A percentile compares a stretch with the other conserved stretches of the same genome.
Conservation (phyloP, 106 monocot species). For the Iris macrosiphon region DNA sequence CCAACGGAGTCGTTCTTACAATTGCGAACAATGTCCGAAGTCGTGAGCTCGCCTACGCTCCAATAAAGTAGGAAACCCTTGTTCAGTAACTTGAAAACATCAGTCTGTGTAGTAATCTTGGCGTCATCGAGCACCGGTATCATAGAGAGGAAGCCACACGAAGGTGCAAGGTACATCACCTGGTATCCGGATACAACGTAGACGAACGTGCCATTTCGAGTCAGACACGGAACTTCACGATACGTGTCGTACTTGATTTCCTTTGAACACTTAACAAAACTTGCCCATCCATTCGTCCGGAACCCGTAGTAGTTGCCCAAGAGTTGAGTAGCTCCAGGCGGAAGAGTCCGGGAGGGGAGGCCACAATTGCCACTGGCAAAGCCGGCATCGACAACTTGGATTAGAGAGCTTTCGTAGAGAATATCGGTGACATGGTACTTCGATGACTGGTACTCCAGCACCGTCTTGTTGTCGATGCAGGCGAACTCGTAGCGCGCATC, state of each 20-base stretch:
- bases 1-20: not conserved
- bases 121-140: not conserved
- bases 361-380: not conserved
- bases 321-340: not conserved
- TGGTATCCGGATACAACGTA: not conserved
- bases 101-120: not conserved
- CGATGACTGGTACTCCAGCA: not conserved
- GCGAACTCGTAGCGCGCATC: constrained; percentile 1
- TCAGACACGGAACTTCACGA: not conserved
- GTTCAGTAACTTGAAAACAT: not conserved
- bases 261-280: not conserved
- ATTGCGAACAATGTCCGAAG: not conserved
- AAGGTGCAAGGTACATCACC: not conserved
- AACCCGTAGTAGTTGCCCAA: not conserved
- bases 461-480: not conserved
- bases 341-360: not conserved
- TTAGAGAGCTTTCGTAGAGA: not conserved
- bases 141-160: constrained; percentile 5
- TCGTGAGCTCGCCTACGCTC: not conserved
- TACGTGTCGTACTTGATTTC: not conserved
- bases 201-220: not conserved
- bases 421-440: not conserved
- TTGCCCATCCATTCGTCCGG: not conserved
- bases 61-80: not conserved
- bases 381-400: not conserved